These are phyloP conservation scores for Corrigiola litoralis DNA, from an alignment of 179 eudicot genomes.

Conservation along the genomic window DNA sequence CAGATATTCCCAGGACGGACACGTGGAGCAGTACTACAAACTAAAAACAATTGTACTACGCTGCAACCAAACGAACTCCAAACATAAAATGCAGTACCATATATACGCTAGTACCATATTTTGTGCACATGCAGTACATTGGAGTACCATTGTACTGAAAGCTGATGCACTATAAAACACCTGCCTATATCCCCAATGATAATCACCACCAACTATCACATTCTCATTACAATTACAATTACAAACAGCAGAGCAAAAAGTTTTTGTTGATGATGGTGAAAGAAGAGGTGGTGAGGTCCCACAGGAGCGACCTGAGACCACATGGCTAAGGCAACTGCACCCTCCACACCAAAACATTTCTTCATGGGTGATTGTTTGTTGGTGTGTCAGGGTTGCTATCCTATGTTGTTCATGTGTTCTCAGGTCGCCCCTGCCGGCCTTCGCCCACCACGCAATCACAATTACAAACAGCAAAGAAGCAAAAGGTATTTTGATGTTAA, in stretches of 20 bases:
- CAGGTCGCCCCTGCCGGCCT: slow-evolving; percentile 89
- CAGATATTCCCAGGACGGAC: too few relatives aligned
- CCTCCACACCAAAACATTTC: not conserved
- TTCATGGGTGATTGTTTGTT: not conserved
- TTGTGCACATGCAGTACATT: slow-evolving; percentile 5
- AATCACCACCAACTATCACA: not conserved
- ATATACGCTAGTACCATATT: not conserved
- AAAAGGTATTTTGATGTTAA: too few relatives aligned
- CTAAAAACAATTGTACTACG: too few relatives aligned
- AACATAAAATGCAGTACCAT: too few relatives aligned
- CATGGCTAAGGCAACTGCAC: slow-evolving; percentile 19
- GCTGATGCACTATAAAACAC: slow-evolving; percentile 12
- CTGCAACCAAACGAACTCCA: too few relatives aligned
- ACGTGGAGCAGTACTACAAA: too few relatives aligned
- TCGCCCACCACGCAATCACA: slow-evolving; percentile 22
- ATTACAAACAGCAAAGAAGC: too few relatives aligned
- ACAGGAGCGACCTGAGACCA: slow-evolving; percentile 66
- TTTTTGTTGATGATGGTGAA: not conserved
- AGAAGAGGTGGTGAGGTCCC: slow-evolving; percentile 39
- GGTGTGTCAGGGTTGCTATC: not conserved
- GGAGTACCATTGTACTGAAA: slow-evolving; percentile 17
- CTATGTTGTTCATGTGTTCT: slow-evolving; percentile 51
- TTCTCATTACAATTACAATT: not conserved
- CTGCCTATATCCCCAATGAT: not conserved
- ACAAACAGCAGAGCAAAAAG: not conserved